A percentile compares a stretch with the other conserved stretches of the same genome.
Evolutionary conservation across 2,329 filamentous ascomycete species (phyloP).

Genomic region (Fusarium sambucinum): DNA sequence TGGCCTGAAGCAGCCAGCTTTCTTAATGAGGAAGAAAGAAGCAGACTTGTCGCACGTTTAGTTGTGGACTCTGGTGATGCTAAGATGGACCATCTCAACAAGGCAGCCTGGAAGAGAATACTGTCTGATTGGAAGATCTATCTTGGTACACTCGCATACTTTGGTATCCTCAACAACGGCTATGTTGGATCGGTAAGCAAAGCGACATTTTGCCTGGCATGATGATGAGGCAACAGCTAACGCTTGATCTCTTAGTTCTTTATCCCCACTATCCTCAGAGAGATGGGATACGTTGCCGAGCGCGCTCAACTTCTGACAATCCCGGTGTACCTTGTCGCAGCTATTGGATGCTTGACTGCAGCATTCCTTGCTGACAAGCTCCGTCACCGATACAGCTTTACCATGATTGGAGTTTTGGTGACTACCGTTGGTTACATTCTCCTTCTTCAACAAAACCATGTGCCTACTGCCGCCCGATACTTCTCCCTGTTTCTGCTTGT

Average conservation of each 20-base stretch:
- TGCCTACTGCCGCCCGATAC: conserved; percentile 25
- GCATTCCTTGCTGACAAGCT: conserved; percentile 49
- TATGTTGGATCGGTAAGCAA: conserved; percentile 61
- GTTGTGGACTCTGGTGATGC: conserved; percentile 44
- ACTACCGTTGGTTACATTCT: conserved; percentile 18
- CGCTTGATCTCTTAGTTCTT: conserved; percentile 55
- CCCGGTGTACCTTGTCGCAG: conserved; percentile 70
- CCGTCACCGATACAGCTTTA: conserved; percentile 21
- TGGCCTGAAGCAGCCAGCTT: conserved; percentile 85
- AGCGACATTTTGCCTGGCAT: no score
- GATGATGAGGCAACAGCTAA: rapidly evolving
- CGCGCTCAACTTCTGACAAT: conserved; percentile 75
- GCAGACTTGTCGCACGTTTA: conserved; percentile 76
- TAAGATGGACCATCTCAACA: conserved; percentile 48
- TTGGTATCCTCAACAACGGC: conserved; percentile 63
- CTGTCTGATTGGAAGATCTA: conserved; percentile 68
- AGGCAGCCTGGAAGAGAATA: conserved; percentile 66
- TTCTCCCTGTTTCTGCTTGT: conserved; percentile 23
- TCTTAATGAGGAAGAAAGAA: conserved; percentile 77
- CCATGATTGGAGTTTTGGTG: conserved; percentile 9
- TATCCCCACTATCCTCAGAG: conserved; percentile 72
- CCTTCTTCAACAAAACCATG: conserved; percentile 7
- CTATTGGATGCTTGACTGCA: conserved; percentile 65
- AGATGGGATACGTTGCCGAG: conserved; percentile 68
- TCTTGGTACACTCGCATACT: conserved; percentile 1